Percentiles rank a stretch among this genome's conserved stretches.
Conservation (phyloP, 257 asterid genomes). For the Datura wrightii region DNA sequence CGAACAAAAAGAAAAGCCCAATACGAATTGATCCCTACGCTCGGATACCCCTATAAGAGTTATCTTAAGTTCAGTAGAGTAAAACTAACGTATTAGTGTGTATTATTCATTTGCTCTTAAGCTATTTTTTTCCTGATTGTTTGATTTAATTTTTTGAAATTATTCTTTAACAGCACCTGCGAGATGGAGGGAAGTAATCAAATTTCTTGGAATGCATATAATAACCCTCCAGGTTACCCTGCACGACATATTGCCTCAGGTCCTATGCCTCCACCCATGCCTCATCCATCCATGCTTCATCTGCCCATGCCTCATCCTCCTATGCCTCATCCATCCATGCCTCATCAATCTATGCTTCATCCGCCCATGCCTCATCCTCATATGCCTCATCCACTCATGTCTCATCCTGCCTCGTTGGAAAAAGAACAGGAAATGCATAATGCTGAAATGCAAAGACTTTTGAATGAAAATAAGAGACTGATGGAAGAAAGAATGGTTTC, state of each 20-base stretch:
- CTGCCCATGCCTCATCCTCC: slow-evolving; percentile 35
- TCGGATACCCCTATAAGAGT: too few species aligned
- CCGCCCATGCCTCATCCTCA: too few species aligned
- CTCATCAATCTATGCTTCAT: too few species aligned
- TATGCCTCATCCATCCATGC: too few species aligned
- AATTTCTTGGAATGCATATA: slow-evolving; percentile 62
- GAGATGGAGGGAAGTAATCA: slow-evolving; percentile 84
- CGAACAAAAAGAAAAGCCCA: too few species aligned
- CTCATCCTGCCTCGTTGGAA: slow-evolving; percentile 81
- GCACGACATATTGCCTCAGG: too few species aligned
- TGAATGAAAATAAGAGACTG: slow-evolving; percentile 72
- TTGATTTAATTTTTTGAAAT: not conserved
- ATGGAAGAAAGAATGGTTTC: slow-evolving; percentile 68
- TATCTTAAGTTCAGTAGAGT: too few species aligned
- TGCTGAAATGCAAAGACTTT: slow-evolving; percentile 74
- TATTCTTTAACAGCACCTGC: slow-evolving; percentile 36
- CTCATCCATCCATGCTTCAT: not conserved
- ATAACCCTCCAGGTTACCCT: slow-evolving; percentile 64
- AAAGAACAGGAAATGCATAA: slow-evolving; percentile 87
- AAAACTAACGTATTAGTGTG: too few species aligned
- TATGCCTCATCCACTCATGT: slow-evolving; percentile 31
- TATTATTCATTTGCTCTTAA: not conserved
- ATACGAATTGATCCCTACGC: too few species aligned
- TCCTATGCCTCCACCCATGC: too few species aligned
- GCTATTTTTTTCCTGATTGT: not conserved